These are phyloP conservation scores for Xylaria telfairii DNA, from an alignment of 495 filamentous ascomycete species.

Conservation along the genomic window DNA sequence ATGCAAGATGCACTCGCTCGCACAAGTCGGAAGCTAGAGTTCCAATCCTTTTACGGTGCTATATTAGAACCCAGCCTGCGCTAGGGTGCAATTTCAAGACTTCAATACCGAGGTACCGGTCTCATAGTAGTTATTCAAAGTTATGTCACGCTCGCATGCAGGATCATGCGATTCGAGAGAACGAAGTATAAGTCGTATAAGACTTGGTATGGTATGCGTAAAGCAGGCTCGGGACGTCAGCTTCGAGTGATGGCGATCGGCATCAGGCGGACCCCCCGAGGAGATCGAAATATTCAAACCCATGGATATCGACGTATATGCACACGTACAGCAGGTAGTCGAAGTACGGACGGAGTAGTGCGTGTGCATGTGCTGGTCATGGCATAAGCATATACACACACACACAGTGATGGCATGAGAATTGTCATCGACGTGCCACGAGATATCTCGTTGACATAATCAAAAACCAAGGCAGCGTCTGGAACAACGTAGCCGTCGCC, in stretches of 20 bases:
- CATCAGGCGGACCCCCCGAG: neutral
- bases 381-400: neutral
- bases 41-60: no score
- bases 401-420: neutral
- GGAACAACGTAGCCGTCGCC: neutral
- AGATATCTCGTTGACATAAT: neutral
- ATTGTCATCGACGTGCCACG: neutral
- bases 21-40: no score
- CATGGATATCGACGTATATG: neutral
- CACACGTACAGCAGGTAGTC: neutral
- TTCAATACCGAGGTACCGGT: neutral
- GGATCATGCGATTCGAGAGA: neutral
- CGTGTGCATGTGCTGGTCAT: neutral
- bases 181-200: neutral
- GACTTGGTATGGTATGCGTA: neutral
- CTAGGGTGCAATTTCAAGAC: neutral
- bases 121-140: neutral
- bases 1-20: no score
- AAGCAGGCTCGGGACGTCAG: neutral
- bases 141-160: neutral
- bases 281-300: neutral
- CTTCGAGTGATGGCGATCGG: conserved; percentile 13
- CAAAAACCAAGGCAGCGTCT: neutral
- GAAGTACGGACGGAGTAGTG: no score
- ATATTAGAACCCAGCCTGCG: no score